phyloP scores from a whole-genome alignment of 257 asterid genomes.

The Jacaranda mimosifolia region DNA sequence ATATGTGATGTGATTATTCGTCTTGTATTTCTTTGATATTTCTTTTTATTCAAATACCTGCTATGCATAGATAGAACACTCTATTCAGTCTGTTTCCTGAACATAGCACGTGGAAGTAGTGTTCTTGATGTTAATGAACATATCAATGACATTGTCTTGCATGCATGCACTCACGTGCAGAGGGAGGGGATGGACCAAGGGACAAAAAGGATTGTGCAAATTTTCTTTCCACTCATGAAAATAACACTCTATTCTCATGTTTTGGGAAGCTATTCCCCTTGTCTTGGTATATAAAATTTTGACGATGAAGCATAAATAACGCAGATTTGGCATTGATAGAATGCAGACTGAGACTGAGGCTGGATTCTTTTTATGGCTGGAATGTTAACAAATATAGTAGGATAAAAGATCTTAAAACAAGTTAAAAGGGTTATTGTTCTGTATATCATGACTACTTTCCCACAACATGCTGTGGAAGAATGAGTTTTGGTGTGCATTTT shows the following conservation, averaged over 20 bases:
- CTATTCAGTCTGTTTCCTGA: neutral
- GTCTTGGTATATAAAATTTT: neutral
- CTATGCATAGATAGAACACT: no score
- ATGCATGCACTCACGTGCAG: no score
- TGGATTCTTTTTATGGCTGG: neutral
- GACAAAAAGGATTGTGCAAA: neutral
- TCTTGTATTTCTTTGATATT: no score
- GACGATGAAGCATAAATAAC: neutral
- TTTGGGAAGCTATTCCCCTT: constrained; percentile 13
- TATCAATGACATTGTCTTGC: neutral
- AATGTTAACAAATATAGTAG: neutral
- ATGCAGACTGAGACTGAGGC: constrained; percentile 1
- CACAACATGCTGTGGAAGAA: neutral
- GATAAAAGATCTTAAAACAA: neutral
- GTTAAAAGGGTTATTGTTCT: neutral
- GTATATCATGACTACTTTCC: neutral
- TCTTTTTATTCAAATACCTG: constrained; percentile 7
- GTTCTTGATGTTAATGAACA: constrained; percentile 28
- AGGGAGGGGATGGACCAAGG: neutral
- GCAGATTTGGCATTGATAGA: neutral
- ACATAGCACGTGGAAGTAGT: constrained; percentile 8
- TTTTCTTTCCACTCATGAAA: constrained; percentile 2
- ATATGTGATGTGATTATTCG: constrained; percentile 4
- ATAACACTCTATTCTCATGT: constrained; percentile 1
- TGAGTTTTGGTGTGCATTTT: neutral